Evolutionary conservation across 495 filamentous ascomycete genomes (phyloP), one percentile per base, ranked within the genome.

Genomic region (Neurospora discreta): DNA sequence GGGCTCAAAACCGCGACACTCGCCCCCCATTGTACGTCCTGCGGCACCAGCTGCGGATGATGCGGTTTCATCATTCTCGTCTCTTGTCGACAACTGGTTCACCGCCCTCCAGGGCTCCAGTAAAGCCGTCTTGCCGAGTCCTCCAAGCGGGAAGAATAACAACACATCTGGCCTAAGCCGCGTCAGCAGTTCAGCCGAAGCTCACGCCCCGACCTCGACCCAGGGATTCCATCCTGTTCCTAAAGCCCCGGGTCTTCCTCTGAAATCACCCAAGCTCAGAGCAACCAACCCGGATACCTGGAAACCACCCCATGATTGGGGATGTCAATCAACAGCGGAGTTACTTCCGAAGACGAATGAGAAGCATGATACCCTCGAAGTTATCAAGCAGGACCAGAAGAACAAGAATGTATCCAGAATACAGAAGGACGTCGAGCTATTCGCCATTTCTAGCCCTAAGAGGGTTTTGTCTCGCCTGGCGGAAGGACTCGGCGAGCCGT

Each of bases 391-490:
- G 26, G 15, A 33, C 3, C 16, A 65, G 1, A 33, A 33, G 52
- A 33, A 65, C 26, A 65, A 65, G 52, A 18, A 78, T 33, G 74
- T 83, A 38, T 38, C 33, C 2, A 78, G 72, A 33, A 58, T 85
- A 39, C 79, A 84, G 71, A 77, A 77, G 11, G 80, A 84, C 68
- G 78, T 85, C 58, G 74, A 76, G 60, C 77, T 80, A 69, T 84
- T 87, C 84, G 80, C 79, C 0, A 78, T 80, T 5, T 82, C 84
- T 10, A 82, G 77, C 68, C 74, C 81, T 4, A 77, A 83, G 65
- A 80, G 82, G 30, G 79, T 83, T 68, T 78, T 85, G 3, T 77
- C 78, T 69, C 78, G 83, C n/a, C 77, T 87, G 38, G 82, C 77
- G n/a, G 81, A 84, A 68, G 78, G 78, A 46, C 84, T 81, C 80